Percentiles rank a stretch among this genome's conserved stretches.
phyloP scores from a whole-genome alignment of 2,329 filamentous ascomycete species.

The Ophiostoma quercus region DNA sequence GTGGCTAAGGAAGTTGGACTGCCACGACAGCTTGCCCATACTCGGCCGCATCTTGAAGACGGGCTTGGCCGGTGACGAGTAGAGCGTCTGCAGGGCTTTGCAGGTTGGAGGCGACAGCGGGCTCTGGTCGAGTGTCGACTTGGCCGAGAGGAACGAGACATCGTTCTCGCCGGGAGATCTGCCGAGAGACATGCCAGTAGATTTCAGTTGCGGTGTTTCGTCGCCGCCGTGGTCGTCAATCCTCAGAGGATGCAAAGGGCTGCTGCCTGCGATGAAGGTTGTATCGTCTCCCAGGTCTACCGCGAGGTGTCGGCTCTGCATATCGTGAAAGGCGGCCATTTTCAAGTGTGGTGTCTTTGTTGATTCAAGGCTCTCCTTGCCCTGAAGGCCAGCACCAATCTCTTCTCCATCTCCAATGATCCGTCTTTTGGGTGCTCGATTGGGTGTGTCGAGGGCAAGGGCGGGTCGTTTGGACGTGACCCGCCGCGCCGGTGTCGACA shows the following conservation, averaged over 20 bases:
- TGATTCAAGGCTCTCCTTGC: background rate
- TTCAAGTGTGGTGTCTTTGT: background rate
- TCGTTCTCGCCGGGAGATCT: background rate
- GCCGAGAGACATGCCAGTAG: background rate
- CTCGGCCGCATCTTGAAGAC: constrained; percentile 3
- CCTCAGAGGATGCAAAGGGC: background rate
- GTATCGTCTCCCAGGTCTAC: background rate
- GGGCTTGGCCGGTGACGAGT: background rate
- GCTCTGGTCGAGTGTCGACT: background rate
- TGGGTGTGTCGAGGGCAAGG: background rate
- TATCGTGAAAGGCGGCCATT: background rate
- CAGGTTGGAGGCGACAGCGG: background rate
- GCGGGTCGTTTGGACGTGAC: background rate
- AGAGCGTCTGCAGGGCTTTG: background rate
- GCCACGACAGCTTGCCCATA: background rate
- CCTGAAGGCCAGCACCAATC: background rate
- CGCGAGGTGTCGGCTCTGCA: background rate
- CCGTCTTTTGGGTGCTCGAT: background rate
- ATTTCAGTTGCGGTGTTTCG: background rate
- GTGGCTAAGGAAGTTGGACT: background rate
- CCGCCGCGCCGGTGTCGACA: background rate
- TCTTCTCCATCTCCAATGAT: background rate
- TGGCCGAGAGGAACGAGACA: background rate
- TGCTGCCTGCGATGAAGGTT: background rate
- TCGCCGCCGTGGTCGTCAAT: background rate